Conservation (phyloP, 1,139 yeast species). For the Protomyces inouyei region DNA sequence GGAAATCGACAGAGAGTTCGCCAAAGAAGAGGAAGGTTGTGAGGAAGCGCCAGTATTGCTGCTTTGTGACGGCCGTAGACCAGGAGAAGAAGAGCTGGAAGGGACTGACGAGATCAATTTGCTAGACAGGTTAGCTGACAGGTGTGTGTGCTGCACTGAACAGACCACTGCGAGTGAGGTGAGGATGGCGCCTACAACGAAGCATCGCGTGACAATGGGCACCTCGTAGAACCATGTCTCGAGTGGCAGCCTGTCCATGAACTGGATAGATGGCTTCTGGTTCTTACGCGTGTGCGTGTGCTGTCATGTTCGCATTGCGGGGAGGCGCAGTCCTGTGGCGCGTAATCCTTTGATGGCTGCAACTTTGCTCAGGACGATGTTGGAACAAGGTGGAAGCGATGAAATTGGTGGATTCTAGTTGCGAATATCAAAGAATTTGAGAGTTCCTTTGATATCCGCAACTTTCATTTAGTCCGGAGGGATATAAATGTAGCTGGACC, state of each 20-base stretch:
- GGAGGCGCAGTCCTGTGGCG: too few relatives aligned
- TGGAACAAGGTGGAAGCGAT: too few relatives aligned
- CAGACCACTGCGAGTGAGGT: slow-evolving; percentile 32
- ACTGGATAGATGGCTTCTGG: neutral
- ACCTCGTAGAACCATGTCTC: slow-evolving; percentile 41
- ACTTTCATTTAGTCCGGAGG: too few relatives aligned
- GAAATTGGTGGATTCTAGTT: too few relatives aligned
- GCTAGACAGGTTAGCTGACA: slow-evolving; percentile 25
- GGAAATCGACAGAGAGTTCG: slow-evolving; percentile 41
- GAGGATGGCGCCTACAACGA: slow-evolving; percentile 33
- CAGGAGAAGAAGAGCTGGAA: slow-evolving; percentile 39
- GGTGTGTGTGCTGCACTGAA: slow-evolving; percentile 31
- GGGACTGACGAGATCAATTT: slow-evolving; percentile 34
- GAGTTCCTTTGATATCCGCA: too few relatives aligned
- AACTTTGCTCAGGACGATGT: too few relatives aligned
- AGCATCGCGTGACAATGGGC: slow-evolving; percentile 44
- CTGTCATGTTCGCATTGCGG: too few relatives aligned
- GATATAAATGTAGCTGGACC: too few relatives aligned
- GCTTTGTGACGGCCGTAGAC: slow-evolving; percentile 38
- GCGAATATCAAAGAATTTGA: too few relatives aligned
- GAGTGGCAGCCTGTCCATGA: slow-evolving; percentile 20
- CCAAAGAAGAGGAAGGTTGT: slow-evolving; percentile 48
- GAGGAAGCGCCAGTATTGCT: slow-evolving; percentile 44
- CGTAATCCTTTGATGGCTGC: too few relatives aligned
- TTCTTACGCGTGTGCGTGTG: neutral